phyloP scores from a whole-genome alignment of 2,329 filamentous ascomycete genomes.

The Penicillium sp. region DNA sequence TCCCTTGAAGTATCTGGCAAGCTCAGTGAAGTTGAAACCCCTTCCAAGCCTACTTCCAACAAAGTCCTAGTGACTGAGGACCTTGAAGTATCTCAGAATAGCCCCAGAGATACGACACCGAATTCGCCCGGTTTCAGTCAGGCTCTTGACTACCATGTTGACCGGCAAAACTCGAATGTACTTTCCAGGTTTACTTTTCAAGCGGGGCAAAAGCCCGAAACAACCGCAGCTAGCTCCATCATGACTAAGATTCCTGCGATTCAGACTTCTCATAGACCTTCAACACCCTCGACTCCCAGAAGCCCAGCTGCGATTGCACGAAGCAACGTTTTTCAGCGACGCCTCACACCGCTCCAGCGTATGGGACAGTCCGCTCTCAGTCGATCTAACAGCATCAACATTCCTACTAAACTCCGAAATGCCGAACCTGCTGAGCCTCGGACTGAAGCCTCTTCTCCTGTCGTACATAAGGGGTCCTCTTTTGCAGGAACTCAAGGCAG shows the following conservation, averaged over 20 bases:
- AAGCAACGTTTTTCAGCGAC: conserved; percentile 10
- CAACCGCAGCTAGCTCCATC: conserved; percentile 1
- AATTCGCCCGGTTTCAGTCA: conserved; percentile 22
- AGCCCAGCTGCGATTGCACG: conserved; percentile 10
- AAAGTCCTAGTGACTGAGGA: neutral
- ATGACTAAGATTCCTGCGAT: conserved; percentile 11
- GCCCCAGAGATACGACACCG: conserved; percentile 10
- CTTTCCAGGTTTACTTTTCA: conserved; percentile 32
- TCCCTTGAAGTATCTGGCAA: neutral
- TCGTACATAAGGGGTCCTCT: neutral
- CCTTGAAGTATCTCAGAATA: neutral
- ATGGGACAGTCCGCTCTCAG: conserved; percentile 34
- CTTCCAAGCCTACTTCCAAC: neutral
- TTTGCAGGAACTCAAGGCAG: conserved; percentile 33
- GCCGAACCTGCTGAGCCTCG: conserved; percentile 6
- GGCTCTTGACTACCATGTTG: conserved; percentile 31
- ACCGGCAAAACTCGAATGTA: conserved; percentile 30
- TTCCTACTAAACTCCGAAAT: conserved; percentile 13
- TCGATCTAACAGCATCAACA: conserved; percentile 33
- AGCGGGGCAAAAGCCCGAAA: conserved; percentile 5
- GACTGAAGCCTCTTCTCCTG: neutral
- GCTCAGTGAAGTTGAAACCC: neutral
- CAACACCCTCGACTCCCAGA: conserved; percentile 6
- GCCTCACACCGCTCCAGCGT: conserved; percentile 36
- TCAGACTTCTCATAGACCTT: conserved; percentile 1